Conservation (phyloP, 371 early-diverging fungal genomes). For the Phascolomyces articulosus region DNA sequence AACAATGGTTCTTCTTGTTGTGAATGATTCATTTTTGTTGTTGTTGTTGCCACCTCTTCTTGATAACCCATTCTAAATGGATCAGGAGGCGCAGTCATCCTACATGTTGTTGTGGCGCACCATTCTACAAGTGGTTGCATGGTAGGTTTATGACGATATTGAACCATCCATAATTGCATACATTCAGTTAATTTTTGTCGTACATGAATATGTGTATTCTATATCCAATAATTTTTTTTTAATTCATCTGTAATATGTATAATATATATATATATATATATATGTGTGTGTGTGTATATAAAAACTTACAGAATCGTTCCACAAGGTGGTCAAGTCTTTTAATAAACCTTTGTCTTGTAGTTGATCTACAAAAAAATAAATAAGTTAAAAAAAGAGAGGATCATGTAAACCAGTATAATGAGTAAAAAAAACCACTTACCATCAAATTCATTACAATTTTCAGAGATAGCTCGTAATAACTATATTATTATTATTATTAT, state of each 20-base stretch:
- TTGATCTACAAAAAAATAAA: background rate
- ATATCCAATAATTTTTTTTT: background rate
- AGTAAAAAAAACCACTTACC: background rate
- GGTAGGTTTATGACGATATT: background rate
- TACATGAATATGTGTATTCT: background rate
- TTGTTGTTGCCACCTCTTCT: no score
- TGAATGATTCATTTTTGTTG: background rate
- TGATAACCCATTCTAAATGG: no score
- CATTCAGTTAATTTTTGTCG: slow-evolving; percentile 4
- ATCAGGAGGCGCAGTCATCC: background rate
- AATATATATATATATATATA: background rate
- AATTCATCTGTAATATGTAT: background rate
- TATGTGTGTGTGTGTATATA: background rate
- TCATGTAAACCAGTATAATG: background rate
- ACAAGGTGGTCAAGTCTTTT: background rate
- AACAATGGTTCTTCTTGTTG: background rate
- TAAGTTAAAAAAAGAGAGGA: background rate
- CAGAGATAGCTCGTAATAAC: background rate
- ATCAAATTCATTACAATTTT: background rate
- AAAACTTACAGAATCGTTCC: background rate
- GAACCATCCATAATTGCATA: background rate
- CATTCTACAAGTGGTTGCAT: background rate
- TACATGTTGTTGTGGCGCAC: background rate
- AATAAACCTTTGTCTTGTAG: background rate
- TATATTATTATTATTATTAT: no score